Percentiles rank a stretch among this genome's conserved stretches.
phyloP scores from a whole-genome alignment of 2,329 filamentous ascomycete genomes.

The Apiospora marii region DNA sequence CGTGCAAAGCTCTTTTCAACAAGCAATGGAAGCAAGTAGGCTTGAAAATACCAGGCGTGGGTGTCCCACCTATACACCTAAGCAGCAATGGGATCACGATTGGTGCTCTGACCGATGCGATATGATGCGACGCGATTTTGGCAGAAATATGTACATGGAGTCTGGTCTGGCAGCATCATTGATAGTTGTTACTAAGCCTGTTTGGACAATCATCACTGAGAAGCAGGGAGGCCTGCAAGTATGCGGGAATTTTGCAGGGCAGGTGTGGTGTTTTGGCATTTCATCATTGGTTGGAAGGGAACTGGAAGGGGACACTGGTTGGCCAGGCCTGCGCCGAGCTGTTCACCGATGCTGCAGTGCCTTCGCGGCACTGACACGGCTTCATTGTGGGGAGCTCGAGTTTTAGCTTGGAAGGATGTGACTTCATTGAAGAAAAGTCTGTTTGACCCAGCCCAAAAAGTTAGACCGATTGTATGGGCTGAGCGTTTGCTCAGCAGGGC shows the following conservation, averaged over 20 bases:
- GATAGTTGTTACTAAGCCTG: conserved; percentile 3
- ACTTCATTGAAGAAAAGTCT: conserved; percentile 26
- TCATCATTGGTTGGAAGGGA: conserved; percentile 23
- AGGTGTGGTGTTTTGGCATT: conserved; percentile 23
- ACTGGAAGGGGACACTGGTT: conserved; percentile 3
- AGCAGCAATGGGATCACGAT: background rate
- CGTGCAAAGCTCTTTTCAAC: background rate
- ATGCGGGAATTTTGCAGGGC: conserved; percentile 19
- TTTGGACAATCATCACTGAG: conserved; percentile 2
- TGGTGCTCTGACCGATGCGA: background rate
- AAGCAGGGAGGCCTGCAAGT: background rate
- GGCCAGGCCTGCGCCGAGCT: background rate
- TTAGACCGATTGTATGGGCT: conserved; percentile 11
- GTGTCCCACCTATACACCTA: background rate
- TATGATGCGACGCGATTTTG: background rate
- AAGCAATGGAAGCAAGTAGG: background rate
- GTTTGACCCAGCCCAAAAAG: conserved; percentile 18
- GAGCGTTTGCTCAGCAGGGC: background rate
- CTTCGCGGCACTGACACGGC: conserved; percentile 25
- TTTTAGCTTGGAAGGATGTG: conserved; percentile 23
- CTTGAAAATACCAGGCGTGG: background rate
- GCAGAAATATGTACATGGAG: background rate
- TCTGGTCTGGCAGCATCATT: background rate
- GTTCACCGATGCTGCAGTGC: conserved; percentile 13
- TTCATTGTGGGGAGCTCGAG: conserved; percentile 24